These are phyloP conservation scores for Vaccinium darrowii DNA, from an alignment of 148 eudicot species.

Conservation along the genomic window DNA sequence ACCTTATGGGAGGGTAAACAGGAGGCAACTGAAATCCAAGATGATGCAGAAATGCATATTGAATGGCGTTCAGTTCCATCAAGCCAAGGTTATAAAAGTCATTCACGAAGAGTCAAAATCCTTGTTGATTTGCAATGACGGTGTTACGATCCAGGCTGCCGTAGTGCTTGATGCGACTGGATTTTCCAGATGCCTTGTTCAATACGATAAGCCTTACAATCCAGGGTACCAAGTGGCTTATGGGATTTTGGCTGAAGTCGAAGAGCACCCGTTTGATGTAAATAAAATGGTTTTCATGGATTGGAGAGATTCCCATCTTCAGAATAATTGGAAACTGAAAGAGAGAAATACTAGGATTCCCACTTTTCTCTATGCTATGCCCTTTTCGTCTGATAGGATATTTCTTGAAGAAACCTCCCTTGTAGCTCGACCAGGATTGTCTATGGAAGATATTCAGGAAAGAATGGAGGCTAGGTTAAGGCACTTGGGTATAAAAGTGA, in stretches of 20 bases:
- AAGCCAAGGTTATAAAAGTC: constrained; percentile 80
- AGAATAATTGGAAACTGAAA: constrained; percentile 45
- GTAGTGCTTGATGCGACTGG: constrained; percentile 99
- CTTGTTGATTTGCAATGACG: constrained; percentile 75
- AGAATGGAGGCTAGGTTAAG: constrained; percentile 88
- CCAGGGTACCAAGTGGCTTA: constrained; percentile 99
- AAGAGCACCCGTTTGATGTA: constrained; percentile 88
- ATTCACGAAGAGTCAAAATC: constrained; percentile 85
- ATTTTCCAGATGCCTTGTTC: constrained; percentile 80
- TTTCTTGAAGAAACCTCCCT: constrained; percentile 97
- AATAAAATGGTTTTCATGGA: constrained; percentile 98
- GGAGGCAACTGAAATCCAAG: constrained; percentile 84
- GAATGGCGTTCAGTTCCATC: constrained; percentile 89
- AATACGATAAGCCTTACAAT: constrained; percentile 90
- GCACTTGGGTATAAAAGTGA: constrained; percentile 82
- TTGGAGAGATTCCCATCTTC: constrained; percentile 95
- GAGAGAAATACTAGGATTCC: constrained; percentile 76
- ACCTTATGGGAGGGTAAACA: constrained; percentile 94
- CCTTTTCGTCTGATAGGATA: constrained; percentile 69
- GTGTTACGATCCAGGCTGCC: constrained; percentile 76
- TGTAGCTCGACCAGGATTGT: constrained; percentile 90
- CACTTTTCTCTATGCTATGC: constrained; percentile 97
- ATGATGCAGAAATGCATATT: constrained; percentile 94
- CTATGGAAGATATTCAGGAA: constrained; percentile 81
- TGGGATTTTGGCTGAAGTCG: constrained; percentile 95